Evolutionary conservation across 257 asterid genomes (phyloP), one percentile per base, ranked within the genome.

Genomic region (Haberlea rhodopensis): DNA sequence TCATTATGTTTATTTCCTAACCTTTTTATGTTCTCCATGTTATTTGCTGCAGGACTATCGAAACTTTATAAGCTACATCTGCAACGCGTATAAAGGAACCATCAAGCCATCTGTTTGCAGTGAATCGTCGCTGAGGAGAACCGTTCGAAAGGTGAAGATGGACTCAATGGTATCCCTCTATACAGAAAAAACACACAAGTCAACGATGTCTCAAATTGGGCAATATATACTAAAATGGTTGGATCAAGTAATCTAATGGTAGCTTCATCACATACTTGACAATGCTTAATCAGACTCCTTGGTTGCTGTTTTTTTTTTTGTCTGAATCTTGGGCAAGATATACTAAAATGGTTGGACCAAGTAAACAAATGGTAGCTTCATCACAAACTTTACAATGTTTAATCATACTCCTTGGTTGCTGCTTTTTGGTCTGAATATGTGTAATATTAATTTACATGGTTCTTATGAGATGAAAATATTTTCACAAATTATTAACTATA

Each of bases 81-180:
- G 87, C 53, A 62, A 82, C 5, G 87, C 87, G 5, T 79, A 82
- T 52, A 82, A 82, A 63, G 87, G 84, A 68, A 62, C 67, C 4
- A 52, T 75, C 7, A 62, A 4, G 45, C 87, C 87, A 23, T 68
- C 77, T 45, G 80, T 82, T 37, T 82, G 87, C 65, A 1, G 63
- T 8, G 71, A 65, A 59, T 52, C 73, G 4, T 73, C 75, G 6
- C 32, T 16, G 63, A 43, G 49, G 19, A 43, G 68, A 28, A 63
- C 32, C 71, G 75, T 70, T 27, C 70, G 75, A 2, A 81, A 78
- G 79, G 58, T 76, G 73, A 78, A 78, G 62, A 57, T 45, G 72
- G 57, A 65, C 72, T 60, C 66, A 57, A 43, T 73, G 73, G 49
- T 53, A 21, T 54, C 76, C 40, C 68, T 71, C 21, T 62, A 59